Conservation (phyloP, 352 stramenopile genomes). For the Plasmopara halstedii region DNA sequence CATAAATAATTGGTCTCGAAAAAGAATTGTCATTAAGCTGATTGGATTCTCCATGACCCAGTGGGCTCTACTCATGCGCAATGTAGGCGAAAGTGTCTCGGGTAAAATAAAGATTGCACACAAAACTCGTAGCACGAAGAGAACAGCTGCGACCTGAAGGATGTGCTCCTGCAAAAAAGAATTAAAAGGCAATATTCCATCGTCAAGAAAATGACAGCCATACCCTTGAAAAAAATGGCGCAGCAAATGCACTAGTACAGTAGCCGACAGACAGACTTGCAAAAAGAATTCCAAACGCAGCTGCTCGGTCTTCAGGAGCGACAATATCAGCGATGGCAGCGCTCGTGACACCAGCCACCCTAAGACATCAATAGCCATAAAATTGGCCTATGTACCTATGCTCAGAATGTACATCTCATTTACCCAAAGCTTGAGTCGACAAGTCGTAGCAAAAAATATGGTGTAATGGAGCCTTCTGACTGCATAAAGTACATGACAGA, state of each 20-base stretch:
- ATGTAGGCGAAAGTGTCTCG: slow-evolving; percentile 43
- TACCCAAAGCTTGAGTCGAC: slow-evolving; percentile 50
- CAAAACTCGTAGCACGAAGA: slow-evolving; percentile 48
- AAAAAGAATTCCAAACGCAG: slow-evolving; percentile 53
- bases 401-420: background rate
- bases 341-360: slow-evolving; percentile 44
- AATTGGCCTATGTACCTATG: too few relatives aligned
- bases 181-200: background rate
- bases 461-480: slow-evolving; percentile 39
- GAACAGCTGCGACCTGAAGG: slow-evolving; percentile 31
- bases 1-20: slow-evolving; percentile 53
- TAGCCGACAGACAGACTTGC: slow-evolving; percentile 47
- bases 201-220: slow-evolving; percentile 7
- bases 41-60: slow-evolving; percentile 49
- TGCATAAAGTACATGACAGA: slow-evolving; percentile 66
- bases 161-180: slow-evolving; percentile 28
- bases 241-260: slow-evolving; percentile 39
- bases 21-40: slow-evolving; percentile 55
- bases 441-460: slow-evolving; percentile 55
- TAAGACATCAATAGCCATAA: slow-evolving; percentile 9
- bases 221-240: slow-evolving; percentile 42
- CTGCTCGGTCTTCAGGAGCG: slow-evolving; percentile 36
- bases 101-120: slow-evolving; percentile 48
- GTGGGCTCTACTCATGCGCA: slow-evolving; percentile 21
- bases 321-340: slow-evolving; percentile 58